Evolutionary conservation across 495 filamentous ascomycete genomes (phyloP), one percentile per base, ranked within the genome.

Genomic region (Astrothelium macrocarpum): DNA sequence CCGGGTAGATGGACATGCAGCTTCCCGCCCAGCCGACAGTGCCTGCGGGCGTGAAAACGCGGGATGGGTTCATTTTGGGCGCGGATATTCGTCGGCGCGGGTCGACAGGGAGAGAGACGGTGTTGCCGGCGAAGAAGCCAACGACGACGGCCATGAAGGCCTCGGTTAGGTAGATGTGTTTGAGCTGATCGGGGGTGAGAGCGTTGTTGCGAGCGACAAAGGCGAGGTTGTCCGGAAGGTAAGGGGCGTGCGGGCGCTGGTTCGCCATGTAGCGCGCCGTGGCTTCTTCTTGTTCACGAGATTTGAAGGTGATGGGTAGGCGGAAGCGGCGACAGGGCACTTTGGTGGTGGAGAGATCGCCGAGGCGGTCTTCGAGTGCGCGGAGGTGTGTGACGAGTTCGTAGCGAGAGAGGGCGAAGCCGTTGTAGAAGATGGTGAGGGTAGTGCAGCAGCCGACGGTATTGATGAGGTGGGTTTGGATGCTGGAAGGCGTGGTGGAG

Each of bases 141-240:
- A 85, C 81, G 9, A 78, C 74, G 1, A 86, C 75, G 25, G 80
- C 77, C 59, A 85, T 77, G 46, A 81, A 78, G 2, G 71, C 70
- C 5, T 77, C 76, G 16, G 74, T 79, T 11, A 81, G 75, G 56
- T 80, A 77, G 12, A 81, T 78, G 0, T 78, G 67, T 12, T 78
- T 71, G 23, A 81, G 75, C 67, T 79, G 74, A 23, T 76, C 70
- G 11, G 71, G 69, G 4, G 78, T 76, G 49, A 85, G 76, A 20
- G 78, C 82, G 63, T 86, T 86, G 71, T 81, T 84, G 45, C 78
- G 75, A 4, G 81, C 80, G 12, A 85, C 78, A 56, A 83, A 86
- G 18, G 76, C 75, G 61, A 84, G 72, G 60, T 84, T 83, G 65
- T 83, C 81, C 0, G 83, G 82, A 2, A 85, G 71, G 58, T 82